Conservation (phyloP, 768 basidiomycete species). For the Mycena haematopus region DNA sequence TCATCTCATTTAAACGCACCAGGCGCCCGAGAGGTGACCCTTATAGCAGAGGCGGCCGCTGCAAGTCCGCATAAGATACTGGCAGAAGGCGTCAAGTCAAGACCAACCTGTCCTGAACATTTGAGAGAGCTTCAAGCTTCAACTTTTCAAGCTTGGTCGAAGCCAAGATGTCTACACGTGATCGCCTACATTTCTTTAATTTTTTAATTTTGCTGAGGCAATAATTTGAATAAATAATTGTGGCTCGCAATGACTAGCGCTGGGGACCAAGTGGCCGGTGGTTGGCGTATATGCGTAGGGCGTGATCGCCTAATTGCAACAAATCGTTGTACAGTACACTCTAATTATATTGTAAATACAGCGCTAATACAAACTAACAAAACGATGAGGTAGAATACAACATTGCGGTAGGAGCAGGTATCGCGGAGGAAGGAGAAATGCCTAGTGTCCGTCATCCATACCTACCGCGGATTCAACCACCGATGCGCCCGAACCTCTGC, state of each 20-base stretch:
- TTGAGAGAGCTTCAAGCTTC: not conserved
- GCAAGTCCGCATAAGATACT: not conserved
- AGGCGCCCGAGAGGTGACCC: constrained; percentile 52
- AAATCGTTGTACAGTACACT: not conserved
- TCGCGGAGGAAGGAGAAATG: constrained; percentile 13
- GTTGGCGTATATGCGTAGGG: not conserved
- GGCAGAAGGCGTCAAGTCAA: not conserved
- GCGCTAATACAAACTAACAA: constrained; percentile 18
- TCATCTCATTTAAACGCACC: constrained; percentile 14
- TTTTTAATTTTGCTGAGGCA: too few relatives aligned
- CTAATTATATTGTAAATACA: constrained; percentile 6
- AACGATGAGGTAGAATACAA: constrained; percentile 28
- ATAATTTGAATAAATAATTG: too few relatives aligned
- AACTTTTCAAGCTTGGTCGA: not conserved
- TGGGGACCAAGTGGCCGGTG: too few relatives aligned
- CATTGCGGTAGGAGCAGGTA: constrained; percentile 20
- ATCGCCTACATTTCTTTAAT: too few relatives aligned
- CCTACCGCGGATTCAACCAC: constrained; percentile 63
- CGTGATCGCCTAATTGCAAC: constrained; percentile 4
- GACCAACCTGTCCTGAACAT: constrained; percentile 29
- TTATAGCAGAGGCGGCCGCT: constrained; percentile 47
- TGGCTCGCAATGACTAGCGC: too few relatives aligned
- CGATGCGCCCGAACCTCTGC: constrained; percentile 79
- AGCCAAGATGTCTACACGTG: not conserved
- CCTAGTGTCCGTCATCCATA: constrained; percentile 2